A percentile compares a stretch with the other conserved stretches of the same genome.
Conservation (phyloP, 371 early-diverging fungal genomes). For the Mortierella sp. region DNA sequence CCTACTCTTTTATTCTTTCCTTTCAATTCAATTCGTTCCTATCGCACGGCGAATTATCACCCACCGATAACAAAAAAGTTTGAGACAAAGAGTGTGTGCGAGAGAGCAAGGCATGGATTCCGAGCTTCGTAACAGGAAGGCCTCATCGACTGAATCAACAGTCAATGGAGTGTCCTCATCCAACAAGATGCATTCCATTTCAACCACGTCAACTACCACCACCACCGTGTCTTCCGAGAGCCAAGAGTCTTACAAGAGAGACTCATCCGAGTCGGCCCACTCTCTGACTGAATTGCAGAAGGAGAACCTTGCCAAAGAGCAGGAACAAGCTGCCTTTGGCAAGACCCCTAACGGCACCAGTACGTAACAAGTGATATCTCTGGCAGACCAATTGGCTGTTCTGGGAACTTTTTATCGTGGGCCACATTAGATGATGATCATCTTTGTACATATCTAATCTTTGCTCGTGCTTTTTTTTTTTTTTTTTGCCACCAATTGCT, state of each 20-base stretch:
- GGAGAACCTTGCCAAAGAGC: conserved; percentile 27
- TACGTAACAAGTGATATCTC: conserved; percentile 33
- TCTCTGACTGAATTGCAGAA: conserved; percentile 23
- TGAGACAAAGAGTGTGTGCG: background rate
- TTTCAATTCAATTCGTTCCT: background rate
- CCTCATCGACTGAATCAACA: conserved; percentile 9
- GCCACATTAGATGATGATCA: no score
- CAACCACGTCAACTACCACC: conserved; percentile 8
- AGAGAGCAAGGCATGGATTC: conserved; percentile 22
- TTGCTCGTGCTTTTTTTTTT: background rate
- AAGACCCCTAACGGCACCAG: conserved; percentile 71
- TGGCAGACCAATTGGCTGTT: conserved; percentile 21
- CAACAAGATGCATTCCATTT: conserved; percentile 38
- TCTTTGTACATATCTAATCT: background rate
- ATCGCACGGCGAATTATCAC: background rate
- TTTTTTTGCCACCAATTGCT: background rate
- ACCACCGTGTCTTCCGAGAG: background rate
- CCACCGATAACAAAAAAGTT: background rate
- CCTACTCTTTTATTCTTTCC: background rate
- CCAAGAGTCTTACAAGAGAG: conserved; percentile 2
- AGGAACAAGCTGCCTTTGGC: conserved; percentile 59
- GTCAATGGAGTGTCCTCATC: conserved; percentile 44
- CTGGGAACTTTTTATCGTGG: background rate
- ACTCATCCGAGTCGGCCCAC: conserved; percentile 23
- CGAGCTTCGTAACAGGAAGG: conserved; percentile 42